Evolutionary conservation across 306 rosid genomes (phyloP).

Genomic region (Vigna unguiculata): DNA sequence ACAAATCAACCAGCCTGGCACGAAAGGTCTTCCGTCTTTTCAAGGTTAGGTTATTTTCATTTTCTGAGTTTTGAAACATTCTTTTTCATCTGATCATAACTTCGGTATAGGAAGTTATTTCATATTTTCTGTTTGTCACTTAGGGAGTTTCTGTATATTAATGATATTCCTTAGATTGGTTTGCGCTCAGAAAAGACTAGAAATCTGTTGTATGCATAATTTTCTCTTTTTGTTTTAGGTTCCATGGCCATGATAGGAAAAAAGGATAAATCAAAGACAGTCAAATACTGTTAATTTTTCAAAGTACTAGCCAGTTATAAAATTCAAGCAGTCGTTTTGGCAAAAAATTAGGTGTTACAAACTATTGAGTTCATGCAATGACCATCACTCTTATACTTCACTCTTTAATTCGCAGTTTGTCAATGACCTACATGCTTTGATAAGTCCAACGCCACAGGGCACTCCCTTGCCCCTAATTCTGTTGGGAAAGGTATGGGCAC

Average conservation of each 20-base stretch:
- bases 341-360: constrained; percentile 3
- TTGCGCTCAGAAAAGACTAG: constrained; percentile 2
- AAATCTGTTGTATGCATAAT: neutral
- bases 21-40: constrained; percentile 96
- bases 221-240: neutral
- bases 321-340: constrained; percentile 14
- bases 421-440: constrained; percentile 85
- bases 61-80: constrained; percentile 5
- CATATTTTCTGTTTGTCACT: neutral
- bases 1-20: constrained; percentile 93
- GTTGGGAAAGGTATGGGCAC: constrained; percentile 77
- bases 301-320: constrained; percentile 15
- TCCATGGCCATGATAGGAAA: constrained; percentile 7
- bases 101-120: neutral
- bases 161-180: constrained; percentile 2
- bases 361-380: constrained; percentile 11
- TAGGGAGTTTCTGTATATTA: neutral
- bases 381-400: constrained; percentile 27
- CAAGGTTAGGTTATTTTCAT: constrained; percentile 66
- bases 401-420: constrained; percentile 71
- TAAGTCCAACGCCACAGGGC: constrained; percentile 82
- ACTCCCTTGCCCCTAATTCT: constrained; percentile 84
- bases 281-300: neutral
- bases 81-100: neutral
- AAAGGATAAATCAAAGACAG: constrained; percentile 16